A percentile compares a stretch with the other conserved stretches of the same genome.
phyloP scores from a whole-genome alignment of 1,139 yeast genomes.

The Debaryomycetaceae sp. region DNA sequence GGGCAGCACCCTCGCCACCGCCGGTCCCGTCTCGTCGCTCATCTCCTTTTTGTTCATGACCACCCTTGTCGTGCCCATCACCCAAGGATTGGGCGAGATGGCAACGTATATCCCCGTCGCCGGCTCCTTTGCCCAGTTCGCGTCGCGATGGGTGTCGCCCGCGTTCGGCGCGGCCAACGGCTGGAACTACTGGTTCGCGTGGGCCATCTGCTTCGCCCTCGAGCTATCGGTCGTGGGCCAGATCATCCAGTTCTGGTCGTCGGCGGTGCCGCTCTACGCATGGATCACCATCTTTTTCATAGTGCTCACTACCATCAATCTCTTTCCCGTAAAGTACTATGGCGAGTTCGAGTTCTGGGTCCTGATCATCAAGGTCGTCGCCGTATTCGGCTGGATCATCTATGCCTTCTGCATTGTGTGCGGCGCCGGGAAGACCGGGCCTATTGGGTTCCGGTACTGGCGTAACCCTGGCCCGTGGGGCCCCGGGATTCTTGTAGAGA shows the following conservation, averaged over 20 bases:
- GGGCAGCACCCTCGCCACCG: constrained; percentile 39
- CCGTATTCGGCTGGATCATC: constrained; percentile 60
- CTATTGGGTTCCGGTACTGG: constrained; percentile 85
- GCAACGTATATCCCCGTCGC: constrained; percentile 62
- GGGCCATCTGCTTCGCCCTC: constrained; percentile 78
- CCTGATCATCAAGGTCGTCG: constrained; percentile 56
- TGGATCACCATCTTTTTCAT: constrained; percentile 71
- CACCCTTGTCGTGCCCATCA: constrained; percentile 49
- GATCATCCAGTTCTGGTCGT: constrained; percentile 66
- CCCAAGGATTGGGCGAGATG: constrained; percentile 69
- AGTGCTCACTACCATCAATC: constrained; percentile 38
- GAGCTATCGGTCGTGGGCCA: constrained; percentile 77
- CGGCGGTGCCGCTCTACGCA: constrained; percentile 56
- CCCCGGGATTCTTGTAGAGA: constrained; percentile 38
- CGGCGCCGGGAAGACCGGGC: constrained; percentile 61
- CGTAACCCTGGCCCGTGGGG: constrained; percentile 87
- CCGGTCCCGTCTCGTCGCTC: constrained; percentile 68
- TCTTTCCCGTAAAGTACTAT: constrained; percentile 51
- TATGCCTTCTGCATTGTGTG: constrained; percentile 62
- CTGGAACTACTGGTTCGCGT: constrained; percentile 77
- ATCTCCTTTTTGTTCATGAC: constrained; percentile 61
- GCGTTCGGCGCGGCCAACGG: constrained; percentile 75
- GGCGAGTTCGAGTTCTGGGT: constrained; percentile 59
- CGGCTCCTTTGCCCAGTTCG: constrained; percentile 48
- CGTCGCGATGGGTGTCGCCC: constrained; percentile 54